Percentiles rank a stretch among this genome's conserved stretches.
These are phyloP conservation scores for Lolium perenne DNA, from an alignment of 176 grass and related monocot species.

Conservation along the genomic window DNA sequence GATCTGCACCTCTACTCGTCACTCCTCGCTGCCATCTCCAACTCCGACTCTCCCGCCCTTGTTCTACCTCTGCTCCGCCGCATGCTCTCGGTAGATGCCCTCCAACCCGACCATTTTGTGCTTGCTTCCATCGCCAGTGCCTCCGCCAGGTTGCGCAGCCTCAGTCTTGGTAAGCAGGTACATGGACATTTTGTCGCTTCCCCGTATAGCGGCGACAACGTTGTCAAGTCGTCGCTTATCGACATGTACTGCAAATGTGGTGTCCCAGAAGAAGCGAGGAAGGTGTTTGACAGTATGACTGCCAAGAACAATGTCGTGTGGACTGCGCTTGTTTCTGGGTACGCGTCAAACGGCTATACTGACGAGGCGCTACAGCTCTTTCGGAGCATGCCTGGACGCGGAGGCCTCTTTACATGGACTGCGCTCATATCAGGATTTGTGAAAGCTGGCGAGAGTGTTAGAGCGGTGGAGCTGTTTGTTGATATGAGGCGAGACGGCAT, in stretches of 20 bases:
- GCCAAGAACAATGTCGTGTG: slow-evolving; percentile 68
- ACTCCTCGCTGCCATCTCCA: slow-evolving; percentile 66
- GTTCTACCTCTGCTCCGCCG: slow-evolving; percentile 54
- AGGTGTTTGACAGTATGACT: slow-evolving; percentile 69
- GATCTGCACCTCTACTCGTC: slow-evolving; percentile 73
- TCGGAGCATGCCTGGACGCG: slow-evolving; percentile 56
- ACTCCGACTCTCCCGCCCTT: slow-evolving; percentile 43
- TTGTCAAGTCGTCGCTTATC: slow-evolving; percentile 75
- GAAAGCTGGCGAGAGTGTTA: slow-evolving; percentile 54
- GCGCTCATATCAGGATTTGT: slow-evolving; percentile 77
- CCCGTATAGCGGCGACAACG: slow-evolving; percentile 52
- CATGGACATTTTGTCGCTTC: slow-evolving; percentile 58
- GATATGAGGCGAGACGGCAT: slow-evolving; percentile 72
- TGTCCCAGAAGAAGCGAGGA: slow-evolving; percentile 56
- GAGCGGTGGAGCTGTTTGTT: slow-evolving; percentile 57
- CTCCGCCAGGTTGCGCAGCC: slow-evolving; percentile 50
- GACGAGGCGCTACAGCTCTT: slow-evolving; percentile 65
- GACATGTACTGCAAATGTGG: slow-evolving; percentile 93
- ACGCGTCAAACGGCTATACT: slow-evolving; percentile 48
- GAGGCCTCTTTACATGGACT: slow-evolving; percentile 75
- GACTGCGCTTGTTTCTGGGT: slow-evolving; percentile 83
- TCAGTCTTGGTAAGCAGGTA: slow-evolving; percentile 70
- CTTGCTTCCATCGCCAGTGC: slow-evolving; percentile 62
- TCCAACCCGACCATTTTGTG: slow-evolving; percentile 71
- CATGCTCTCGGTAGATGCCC: slow-evolving; percentile 57